Evolutionary conservation across 2,329 filamentous ascomycete species (phyloP), one percentile per base, ranked within the genome.

Genomic region (Fusarium bactridioides): DNA sequence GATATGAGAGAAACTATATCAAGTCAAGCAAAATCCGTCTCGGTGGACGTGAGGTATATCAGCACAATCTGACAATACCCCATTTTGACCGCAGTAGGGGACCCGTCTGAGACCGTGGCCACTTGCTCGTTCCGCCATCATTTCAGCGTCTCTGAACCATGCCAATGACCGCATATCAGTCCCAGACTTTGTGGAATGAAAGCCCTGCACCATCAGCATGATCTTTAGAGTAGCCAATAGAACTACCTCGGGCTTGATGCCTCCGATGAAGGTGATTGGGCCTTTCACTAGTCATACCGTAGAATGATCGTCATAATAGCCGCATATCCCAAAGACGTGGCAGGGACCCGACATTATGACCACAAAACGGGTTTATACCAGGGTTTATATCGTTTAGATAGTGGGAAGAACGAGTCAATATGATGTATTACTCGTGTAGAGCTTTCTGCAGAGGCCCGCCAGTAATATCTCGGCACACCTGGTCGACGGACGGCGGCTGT

Each of bases 181-280:
- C 51, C 8, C 29, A 19, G 37, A 11, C 27, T 33, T 33, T n/a
- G n/a, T n/a, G n/a, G n/a, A n/a, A 31, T 27, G 11, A n/a, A 12
- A 23, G 45, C 27, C 47, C 21, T 27, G 27, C 25, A 31, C 25
- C 7, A 15, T 13, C n/a, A n/a, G 1, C 10, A 35, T n/a, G 3
- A 4, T 11, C 18, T 51, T 4, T 3, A 31, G 2, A 16, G 33
- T 1, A 62, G 27, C 59, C 51, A 61, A 40, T 61, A 15, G 29
- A 0, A 1, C 10, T 0, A 16, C 7, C 8, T n/a, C 1, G 0
- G n/a, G 47, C 5, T 4, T 1, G 21, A 1, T 0, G 1, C n/a
- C 31, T 67, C 63, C 47, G 55, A 0, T 21, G 1, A 4, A n/a
- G 18, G 0, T 57, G 35, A 64, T 69, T 69, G 50, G 57, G 18